Evolutionary conservation across 2,329 filamentous ascomycete species (phyloP).

Genomic region (Aspergillus oerlinghausenensis): DNA sequence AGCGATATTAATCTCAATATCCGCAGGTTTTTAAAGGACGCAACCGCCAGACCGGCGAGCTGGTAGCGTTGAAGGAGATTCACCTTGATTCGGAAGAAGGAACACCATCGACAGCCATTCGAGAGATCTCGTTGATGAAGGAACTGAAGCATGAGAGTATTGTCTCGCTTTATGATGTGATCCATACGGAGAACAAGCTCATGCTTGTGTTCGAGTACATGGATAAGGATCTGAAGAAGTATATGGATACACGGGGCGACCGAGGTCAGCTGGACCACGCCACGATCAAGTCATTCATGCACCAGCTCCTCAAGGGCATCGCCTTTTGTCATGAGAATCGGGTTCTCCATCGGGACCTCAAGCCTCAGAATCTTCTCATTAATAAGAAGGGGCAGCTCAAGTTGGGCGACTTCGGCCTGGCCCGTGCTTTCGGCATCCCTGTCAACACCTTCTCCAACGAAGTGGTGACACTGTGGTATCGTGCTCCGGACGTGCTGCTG

Average conservation of each 20-base stretch:
- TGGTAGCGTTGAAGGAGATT: conserved; percentile 96
- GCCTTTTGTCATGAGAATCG: conserved; percentile 98
- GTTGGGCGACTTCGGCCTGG: conserved; percentile 89
- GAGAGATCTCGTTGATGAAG: conserved; percentile 99
- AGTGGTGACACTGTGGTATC: conserved; percentile 96
- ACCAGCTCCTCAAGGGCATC: conserved; percentile 90
- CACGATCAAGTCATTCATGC: conserved; percentile 99
- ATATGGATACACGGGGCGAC: conserved; percentile 93
- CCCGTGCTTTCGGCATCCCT: conserved; percentile 90
- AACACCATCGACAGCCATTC: conserved; percentile 93
- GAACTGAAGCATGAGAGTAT: conserved; percentile 99
- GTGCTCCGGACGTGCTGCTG: conserved; percentile 89
- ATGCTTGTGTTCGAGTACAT: conserved; percentile 99
- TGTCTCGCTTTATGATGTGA: conserved; percentile 94
- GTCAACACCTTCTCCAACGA: conserved; percentile 99
- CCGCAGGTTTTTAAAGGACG: conserved; percentile 92
- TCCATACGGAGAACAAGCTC: conserved; percentile 98
- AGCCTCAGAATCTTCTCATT: conserved; percentile 94
- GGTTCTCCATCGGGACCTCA: conserved; percentile 90
- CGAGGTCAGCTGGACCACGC: conserved; percentile 80
- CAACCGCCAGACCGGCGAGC: conserved; percentile 92
- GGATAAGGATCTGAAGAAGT: conserved; percentile 97
- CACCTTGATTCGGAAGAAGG: conserved; percentile 98
- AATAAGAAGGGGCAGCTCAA: conserved; percentile 88
- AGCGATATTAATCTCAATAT: conserved; percentile 16